Evolutionary conservation across 805 yeast species (phyloP).

Genomic region (Saccharomycopsis sp.): DNA sequence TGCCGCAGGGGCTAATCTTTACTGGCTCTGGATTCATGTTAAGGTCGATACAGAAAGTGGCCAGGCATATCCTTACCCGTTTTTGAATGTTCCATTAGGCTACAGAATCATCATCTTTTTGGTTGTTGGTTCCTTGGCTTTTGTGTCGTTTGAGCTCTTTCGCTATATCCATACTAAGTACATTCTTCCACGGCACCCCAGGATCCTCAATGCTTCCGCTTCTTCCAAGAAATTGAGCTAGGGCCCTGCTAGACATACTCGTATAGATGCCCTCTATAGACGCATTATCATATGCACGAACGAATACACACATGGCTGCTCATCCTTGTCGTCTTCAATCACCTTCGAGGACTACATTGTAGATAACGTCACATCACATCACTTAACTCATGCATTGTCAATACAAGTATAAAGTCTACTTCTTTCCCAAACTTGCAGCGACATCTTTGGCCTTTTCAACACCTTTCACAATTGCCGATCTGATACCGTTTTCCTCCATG

Average conservation of each 20-base stretch:
- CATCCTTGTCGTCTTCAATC: too few relatives aligned
- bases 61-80: slow-evolving; percentile 20
- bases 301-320: too few relatives aligned
- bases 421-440: slow-evolving; percentile 53
- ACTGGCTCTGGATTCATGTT: slow-evolving; percentile 20
- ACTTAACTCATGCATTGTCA: background rate
- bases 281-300: too few relatives aligned
- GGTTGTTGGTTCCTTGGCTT: slow-evolving; percentile 12
- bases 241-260: background rate
- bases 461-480: slow-evolving; percentile 81
- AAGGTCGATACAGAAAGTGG: slow-evolving; percentile 15
- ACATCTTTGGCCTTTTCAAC: slow-evolving; percentile 88
- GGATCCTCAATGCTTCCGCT: background rate
- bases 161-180: background rate
- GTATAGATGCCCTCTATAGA: background rate
- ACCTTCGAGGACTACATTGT: too few relatives aligned
- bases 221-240: background rate
- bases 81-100: slow-evolving; percentile 15
- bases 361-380: background rate
- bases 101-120: slow-evolving; percentile 12
- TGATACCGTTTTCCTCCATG: slow-evolving; percentile 86
- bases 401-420: slow-evolving; percentile 23
- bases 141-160: slow-evolving; percentile 11
- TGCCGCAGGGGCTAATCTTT: slow-evolving; percentile 6
- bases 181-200: background rate